Percentiles rank a stretch among this genome's conserved stretches.
These are phyloP conservation scores for Ganoderma boninense DNA, from an alignment of 1,284 basidiomycete genomes.

Conservation along the genomic window DNA sequence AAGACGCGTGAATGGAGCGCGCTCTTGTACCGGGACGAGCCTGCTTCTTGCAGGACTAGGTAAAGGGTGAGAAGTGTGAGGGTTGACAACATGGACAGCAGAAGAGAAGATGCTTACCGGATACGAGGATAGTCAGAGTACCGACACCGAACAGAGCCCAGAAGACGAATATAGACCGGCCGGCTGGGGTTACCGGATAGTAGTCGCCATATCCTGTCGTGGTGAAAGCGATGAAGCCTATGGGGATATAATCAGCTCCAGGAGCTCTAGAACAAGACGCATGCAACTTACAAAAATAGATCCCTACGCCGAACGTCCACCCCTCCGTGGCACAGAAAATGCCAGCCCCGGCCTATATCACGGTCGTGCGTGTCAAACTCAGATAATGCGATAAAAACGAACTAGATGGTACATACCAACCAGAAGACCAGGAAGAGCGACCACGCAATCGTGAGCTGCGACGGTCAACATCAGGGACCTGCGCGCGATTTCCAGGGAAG, in stretches of 20 bases:
- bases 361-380: conserved; percentile 3
- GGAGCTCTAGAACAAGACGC: conserved; percentile 16
- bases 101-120: conserved; percentile 54
- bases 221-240: conserved; percentile 63
- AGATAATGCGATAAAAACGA: neutral
- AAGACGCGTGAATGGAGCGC: conserved; percentile 57
- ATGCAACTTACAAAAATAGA: conserved; percentile 75
- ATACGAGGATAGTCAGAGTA: conserved; percentile 77
- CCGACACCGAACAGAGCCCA: conserved; percentile 85
- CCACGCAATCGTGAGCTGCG: conserved; percentile 52
- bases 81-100: neutral
- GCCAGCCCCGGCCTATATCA: conserved; percentile 55
- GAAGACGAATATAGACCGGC: conserved; percentile 80
- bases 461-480: neutral
- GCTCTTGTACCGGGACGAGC: conserved; percentile 60
- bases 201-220: conserved; percentile 80
- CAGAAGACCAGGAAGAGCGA: conserved; percentile 64
- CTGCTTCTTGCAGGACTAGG: conserved; percentile 73
- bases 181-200: conserved; percentile 67
- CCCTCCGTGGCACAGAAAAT: conserved; percentile 63
- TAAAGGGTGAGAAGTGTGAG: neutral
- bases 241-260: conserved; percentile 7
- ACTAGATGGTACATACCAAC: conserved; percentile 48
- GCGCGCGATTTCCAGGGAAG: neutral
- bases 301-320: conserved; percentile 58